Percentiles rank a stretch among this genome's conserved stretches.
phyloP scores from a whole-genome alignment of 345 rosid genomes.

The Aquilaria yunnanensis region DNA sequence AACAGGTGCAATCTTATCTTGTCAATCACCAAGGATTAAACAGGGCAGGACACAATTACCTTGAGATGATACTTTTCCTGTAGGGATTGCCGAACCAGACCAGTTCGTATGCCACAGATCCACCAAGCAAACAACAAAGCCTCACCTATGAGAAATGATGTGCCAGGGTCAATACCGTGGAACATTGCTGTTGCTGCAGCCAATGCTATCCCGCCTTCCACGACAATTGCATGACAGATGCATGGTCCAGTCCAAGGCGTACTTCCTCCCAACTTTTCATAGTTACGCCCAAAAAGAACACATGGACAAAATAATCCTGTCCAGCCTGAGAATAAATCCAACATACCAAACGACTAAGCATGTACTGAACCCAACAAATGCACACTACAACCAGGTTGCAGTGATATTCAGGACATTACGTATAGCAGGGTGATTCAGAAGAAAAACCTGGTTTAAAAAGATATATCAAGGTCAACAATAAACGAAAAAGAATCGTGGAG shows the following conservation, averaged over 20 bases:
- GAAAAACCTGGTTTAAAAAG: no score
- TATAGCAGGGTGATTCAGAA: no score
- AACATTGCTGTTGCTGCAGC: conserved; percentile 49
- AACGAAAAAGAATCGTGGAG: no score
- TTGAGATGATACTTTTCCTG: conserved; percentile 78
- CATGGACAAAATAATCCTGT: conserved; percentile 78
- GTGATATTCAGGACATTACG: no score
- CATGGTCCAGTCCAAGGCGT: conserved; percentile 72
- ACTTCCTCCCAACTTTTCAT: conserved; percentile 66
- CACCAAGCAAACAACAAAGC: conserved; percentile 86
- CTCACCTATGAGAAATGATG: conserved; percentile 67
- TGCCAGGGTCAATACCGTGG: conserved; percentile 63
- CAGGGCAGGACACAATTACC: conserved; percentile 28
- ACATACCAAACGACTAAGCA: no score
- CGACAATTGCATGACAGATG: conserved; percentile 59
- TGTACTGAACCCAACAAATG: no score
- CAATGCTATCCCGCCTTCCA: conserved; percentile 70
- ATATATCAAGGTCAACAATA: no score
- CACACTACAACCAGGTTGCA: no score
- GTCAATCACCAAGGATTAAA: neutral
- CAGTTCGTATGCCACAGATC: conserved; percentile 92
- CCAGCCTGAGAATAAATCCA: conserved; percentile 39
- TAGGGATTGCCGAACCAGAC: conserved; percentile 58
- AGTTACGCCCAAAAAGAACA: conserved; percentile 71
- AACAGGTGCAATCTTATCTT: no score